Evolutionary conservation across 2,329 filamentous ascomycete genomes (phyloP), one percentile per base, ranked within the genome.

Genomic region (Sarocladium brachiariae): DNA sequence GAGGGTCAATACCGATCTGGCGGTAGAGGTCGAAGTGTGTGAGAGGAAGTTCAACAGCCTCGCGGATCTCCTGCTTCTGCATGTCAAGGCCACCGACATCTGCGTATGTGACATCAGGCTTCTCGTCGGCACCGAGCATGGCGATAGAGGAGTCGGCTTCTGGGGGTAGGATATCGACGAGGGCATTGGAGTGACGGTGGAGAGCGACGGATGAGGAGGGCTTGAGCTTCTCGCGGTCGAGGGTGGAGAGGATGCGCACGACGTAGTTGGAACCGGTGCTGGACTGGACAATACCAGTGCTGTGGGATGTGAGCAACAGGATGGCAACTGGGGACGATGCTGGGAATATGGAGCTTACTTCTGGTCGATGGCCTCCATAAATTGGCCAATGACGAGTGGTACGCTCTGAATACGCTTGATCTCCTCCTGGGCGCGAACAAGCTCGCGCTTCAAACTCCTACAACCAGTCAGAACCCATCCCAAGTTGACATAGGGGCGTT

Each of bases 321-420:
- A 18, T 9, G 23, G 35, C 50, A 47, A 19, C n/a, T 13, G 27
- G 27, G 11, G n/a, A 25, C 43, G 39, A 38, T 52, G 21, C 33
- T 49, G 46, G 23, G 25, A 8, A 19, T 9, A 19, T 23, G 24
- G 53, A 33, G 21, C 48, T 53, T 78, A 95, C 89, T 96, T 99
- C 73, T 99, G 93, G 69, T 99, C 93, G 65, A 99, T 99, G 51
- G 93, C 93, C 73, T 99, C 93, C 93, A 99, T 99, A 67, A 99
- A 99, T 72, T 99, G 93, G 54, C 93, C 93, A 67, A 99, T 99
- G 56, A 99, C 93, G 55, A 99, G 74, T 24, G 93, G 93, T 50
- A 99, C 93, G 69, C 90, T 96, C 75, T 99, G 93, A 68, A 99
- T 99, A 58, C 93, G 85, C 78, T 99, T 99, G 75, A 99, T 99